phyloP scores from a whole-genome alignment of 2,329 filamentous ascomycete genomes.

The Bipolaris cookei region DNA sequence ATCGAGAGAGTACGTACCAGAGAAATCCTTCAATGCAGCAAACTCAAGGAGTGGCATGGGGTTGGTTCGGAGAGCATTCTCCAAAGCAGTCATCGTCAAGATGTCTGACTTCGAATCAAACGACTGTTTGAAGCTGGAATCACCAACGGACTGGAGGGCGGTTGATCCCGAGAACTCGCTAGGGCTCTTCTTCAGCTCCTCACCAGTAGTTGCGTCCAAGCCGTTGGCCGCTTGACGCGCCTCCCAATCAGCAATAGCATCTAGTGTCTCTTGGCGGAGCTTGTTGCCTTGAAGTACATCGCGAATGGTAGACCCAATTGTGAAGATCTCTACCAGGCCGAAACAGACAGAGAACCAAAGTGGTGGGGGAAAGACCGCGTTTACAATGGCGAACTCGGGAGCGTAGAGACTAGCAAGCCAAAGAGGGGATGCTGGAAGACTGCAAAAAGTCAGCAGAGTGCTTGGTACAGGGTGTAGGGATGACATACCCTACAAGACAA shows the following conservation, averaged over 20 bases:
- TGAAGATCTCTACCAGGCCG: slow-evolving; percentile 41
- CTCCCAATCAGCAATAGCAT: slow-evolving; percentile 44
- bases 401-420: slow-evolving; percentile 45
- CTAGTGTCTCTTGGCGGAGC: slow-evolving; percentile 41
- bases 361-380: slow-evolving; percentile 35
- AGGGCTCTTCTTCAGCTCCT: slow-evolving; percentile 19
- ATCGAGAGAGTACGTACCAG: not conserved
- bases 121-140: slow-evolving; percentile 22
- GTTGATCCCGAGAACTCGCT: slow-evolving; percentile 29
- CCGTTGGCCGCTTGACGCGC: slow-evolving; percentile 29
- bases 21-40: slow-evolving; percentile 44
- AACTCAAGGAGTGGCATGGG: slow-evolving; percentile 42
- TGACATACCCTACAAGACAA: slow-evolving; percentile 40
- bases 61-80: slow-evolving; percentile 42
- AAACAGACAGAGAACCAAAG: slow-evolving; percentile 44
- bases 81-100: slow-evolving; percentile 44
- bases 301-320: slow-evolving; percentile 40
- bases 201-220: slow-evolving; percentile 9
- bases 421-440: slow-evolving; percentile 43
- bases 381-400: slow-evolving; percentile 36
- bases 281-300: slow-evolving; percentile 38
- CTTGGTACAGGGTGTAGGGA: too few relatives aligned
- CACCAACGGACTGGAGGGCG: slow-evolving; percentile 21
- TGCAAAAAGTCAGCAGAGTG: slow-evolving; percentile 17
- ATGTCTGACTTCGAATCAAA: slow-evolving; percentile 42